Conservation (phyloP, 2,329 filamentous ascomycete genomes). For the Claviceps pazoutovae region DNA sequence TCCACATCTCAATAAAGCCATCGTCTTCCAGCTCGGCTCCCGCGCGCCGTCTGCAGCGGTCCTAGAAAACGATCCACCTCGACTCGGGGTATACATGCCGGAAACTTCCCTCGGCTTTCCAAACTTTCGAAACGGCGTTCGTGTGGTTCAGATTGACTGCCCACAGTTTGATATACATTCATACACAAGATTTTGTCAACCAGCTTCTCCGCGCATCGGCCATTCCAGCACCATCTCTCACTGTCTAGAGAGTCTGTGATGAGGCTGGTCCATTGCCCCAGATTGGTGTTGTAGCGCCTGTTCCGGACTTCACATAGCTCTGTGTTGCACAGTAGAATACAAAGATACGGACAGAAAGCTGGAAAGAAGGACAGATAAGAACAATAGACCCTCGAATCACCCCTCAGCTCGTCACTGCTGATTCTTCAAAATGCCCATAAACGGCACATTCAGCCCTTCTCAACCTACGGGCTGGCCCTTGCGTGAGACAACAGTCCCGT, state of each 20-base stretch:
- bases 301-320: neutral
- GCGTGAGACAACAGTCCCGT: conserved; percentile 5
- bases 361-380: neutral
- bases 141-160: neutral
- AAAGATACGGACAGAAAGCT: neutral
- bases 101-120: neutral
- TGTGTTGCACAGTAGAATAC: neutral
- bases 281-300: conserved; percentile 3
- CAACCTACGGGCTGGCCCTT: conserved; percentile 4
- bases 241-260: conserved; percentile 3
- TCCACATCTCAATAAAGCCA: neutral
- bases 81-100: neutral
- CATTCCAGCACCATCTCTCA: neutral
- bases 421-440: conserved; percentile 6
- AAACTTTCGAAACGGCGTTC: neutral
- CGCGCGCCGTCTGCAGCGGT: neutral
- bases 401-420: neutral
- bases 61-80: neutral
- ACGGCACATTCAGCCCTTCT: conserved; percentile 6
- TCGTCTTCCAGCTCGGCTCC: neutral
- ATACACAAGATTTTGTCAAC: neutral
- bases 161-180: neutral
- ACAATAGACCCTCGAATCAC: neutral
- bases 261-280: conserved; percentile 1
- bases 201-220: neutral